Conservation (phyloP, 352 stramenopile genomes). For the Phytophthora uliginosa region DNA sequence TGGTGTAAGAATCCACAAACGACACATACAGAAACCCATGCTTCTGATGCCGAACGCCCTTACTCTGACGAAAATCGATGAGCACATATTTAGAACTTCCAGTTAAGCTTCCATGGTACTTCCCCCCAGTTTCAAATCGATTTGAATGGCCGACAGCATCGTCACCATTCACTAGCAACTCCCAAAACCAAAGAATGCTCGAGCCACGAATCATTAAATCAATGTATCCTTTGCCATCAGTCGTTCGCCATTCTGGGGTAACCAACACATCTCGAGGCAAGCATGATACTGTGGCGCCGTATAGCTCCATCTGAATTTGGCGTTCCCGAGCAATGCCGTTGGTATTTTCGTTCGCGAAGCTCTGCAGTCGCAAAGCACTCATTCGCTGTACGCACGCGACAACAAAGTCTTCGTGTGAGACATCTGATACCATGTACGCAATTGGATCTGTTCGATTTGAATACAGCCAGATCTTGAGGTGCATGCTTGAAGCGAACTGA, state of each 20-base stretch:
- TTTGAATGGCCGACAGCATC: constrained; percentile 25
- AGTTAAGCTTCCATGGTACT: constrained; percentile 30
- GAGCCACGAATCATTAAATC: constrained; percentile 39
- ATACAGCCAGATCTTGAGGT: constrained; percentile 40
- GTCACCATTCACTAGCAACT: constrained; percentile 42
- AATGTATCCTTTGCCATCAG: constrained; percentile 38
- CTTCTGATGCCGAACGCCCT: constrained; percentile 26
- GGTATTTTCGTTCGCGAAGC: constrained; percentile 32
- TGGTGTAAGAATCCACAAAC: constrained; percentile 40
- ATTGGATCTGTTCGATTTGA: constrained; percentile 43
- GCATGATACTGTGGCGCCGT: constrained; percentile 27
- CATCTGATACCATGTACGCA: constrained; percentile 35
- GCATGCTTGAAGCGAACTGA: constrained; percentile 40
- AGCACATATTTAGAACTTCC: constrained; percentile 39
- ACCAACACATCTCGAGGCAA: constrained; percentile 34
- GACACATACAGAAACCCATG: constrained; percentile 38
- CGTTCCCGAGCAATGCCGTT: constrained; percentile 29
- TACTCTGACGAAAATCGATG: constrained; percentile 43
- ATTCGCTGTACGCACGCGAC: constrained; percentile 33
- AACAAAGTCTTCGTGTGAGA: constrained; percentile 48
- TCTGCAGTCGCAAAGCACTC: constrained; percentile 25
- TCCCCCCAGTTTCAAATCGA: constrained; percentile 31
- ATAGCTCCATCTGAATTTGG: constrained; percentile 47
- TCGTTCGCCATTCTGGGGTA: constrained; percentile 29
- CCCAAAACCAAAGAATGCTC: constrained; percentile 34